Evolutionary conservation across 306 rosid species (phyloP), one percentile per base, ranked within the genome.

Genomic region (Purshia tridentata): DNA sequence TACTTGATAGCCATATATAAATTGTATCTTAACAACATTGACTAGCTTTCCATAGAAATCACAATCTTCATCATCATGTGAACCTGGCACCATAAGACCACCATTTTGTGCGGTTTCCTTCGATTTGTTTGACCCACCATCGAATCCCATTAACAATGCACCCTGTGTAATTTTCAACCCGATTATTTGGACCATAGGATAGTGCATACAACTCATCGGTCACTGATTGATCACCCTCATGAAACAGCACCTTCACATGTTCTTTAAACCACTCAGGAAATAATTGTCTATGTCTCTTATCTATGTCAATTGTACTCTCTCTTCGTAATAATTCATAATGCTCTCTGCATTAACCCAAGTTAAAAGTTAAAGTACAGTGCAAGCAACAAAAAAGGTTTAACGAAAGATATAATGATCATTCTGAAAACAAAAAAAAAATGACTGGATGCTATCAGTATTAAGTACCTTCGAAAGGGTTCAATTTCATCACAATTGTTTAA

Each of bases 121-220:
- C 54, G 19, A 8, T 47, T 2, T 72, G 9, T 58, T 20, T 47
- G 6, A 2, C 19, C 9, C 59, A 46, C 19, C 62, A 72, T 0
- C 20, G 15, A 8, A 59, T 53, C 0, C 20, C 76, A 23, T 72
- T 72, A 0, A 72, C 16, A 3, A 39, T 47, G 11, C 49, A 46
- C 1, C 65, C 0, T 5, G 20, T 54, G 14, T 22, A 56, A 4
- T 35, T 54, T 6, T 5, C 10, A 13, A 16, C 56, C 2, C 39
- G 3, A 2, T 2, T 8, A 71, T 44, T 19, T 0, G 35, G 35
- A 22, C 75, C 67, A 10, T 4, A 14, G 0, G 66, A 47, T 20
- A 71, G 2, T 22, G 65, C 52, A 56, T 22, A 71, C 5, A 71
- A 11, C 16, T 72, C 76, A 20, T 72, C 12, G 6, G 15, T 19